Conservation (phyloP, 2,329 filamentous ascomycete genomes). For the Trichophyton mentagrophytes region DNA sequence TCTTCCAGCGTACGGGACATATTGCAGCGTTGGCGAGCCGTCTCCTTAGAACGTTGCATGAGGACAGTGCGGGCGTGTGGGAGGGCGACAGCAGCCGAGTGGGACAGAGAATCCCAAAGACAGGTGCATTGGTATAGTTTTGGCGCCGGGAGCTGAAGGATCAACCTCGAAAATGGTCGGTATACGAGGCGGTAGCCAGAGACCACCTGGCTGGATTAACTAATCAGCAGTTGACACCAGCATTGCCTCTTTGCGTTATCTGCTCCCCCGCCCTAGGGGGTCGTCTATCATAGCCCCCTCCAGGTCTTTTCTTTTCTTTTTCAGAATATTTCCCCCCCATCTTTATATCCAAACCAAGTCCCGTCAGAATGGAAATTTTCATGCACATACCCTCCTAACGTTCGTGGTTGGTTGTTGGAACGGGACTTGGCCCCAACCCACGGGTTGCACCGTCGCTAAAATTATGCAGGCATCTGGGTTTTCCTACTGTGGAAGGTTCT, state of each 20-base stretch:
- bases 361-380: slow-evolving; percentile 1
- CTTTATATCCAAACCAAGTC: neutral
- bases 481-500: neutral
- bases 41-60: neutral
- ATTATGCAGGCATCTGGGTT: neutral
- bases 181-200: neutral
- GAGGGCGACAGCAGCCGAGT: neutral
- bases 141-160: neutral
- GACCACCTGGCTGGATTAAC: neutral
- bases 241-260: neutral
- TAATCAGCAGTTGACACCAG: neutral
- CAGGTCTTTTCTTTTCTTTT: neutral
- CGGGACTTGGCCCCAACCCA: neutral
- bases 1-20: neutral
- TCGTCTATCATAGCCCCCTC: neutral
- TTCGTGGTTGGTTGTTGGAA: neutral
- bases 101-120: neutral
- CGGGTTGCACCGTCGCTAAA: neutral
- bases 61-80: neutral
- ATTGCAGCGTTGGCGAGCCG: neutral
- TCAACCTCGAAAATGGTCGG: neutral
- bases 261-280: neutral
- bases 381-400: neutral
- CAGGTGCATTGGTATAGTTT: neutral
- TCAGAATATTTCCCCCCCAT: neutral